Percentiles rank a stretch among this genome's conserved stretches.
These are phyloP conservation scores for Verticillium zaregamsianum DNA, from an alignment of 2,329 filamentous ascomycete genomes.

Conservation along the genomic window DNA sequence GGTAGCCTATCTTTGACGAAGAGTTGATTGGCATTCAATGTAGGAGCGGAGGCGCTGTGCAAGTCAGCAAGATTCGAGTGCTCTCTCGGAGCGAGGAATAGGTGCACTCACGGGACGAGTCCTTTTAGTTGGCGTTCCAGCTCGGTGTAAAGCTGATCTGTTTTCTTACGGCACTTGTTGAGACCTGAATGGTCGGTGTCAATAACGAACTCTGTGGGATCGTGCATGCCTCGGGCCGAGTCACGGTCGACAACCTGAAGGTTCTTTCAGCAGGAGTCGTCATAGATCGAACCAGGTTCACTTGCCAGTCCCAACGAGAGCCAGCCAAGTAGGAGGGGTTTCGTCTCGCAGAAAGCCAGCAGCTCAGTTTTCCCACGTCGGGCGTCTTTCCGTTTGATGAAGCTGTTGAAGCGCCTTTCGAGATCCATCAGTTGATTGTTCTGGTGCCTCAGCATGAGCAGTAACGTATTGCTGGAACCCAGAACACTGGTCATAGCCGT, in stretches of 20 bases:
- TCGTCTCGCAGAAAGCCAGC: background rate
- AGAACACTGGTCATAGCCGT: background rate
- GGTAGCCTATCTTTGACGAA: constrained; percentile 9
- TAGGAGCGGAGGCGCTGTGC: background rate
- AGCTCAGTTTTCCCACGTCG: background rate
- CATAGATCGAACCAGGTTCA: background rate
- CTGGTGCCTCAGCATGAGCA: background rate
- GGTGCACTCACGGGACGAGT: background rate
- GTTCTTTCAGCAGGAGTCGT: background rate
- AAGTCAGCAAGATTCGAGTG: background rate
- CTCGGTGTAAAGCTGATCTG: background rate
- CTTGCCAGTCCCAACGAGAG: background rate
- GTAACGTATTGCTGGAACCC: background rate
- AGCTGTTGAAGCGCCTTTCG: background rate
- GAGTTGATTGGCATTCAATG: background rate
- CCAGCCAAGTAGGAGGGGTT: background rate
- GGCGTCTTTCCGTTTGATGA: background rate
- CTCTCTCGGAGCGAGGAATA: background rate
- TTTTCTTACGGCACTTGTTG: background rate
- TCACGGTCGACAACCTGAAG: background rate
- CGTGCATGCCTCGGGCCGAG: background rate
- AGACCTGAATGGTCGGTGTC: background rate
- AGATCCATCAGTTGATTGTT: background rate
- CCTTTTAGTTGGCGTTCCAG: background rate
- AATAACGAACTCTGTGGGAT: background rate